Conservation (phyloP, 495 filamentous ascomycete species). For the Baudoinia panamericana region DNA sequence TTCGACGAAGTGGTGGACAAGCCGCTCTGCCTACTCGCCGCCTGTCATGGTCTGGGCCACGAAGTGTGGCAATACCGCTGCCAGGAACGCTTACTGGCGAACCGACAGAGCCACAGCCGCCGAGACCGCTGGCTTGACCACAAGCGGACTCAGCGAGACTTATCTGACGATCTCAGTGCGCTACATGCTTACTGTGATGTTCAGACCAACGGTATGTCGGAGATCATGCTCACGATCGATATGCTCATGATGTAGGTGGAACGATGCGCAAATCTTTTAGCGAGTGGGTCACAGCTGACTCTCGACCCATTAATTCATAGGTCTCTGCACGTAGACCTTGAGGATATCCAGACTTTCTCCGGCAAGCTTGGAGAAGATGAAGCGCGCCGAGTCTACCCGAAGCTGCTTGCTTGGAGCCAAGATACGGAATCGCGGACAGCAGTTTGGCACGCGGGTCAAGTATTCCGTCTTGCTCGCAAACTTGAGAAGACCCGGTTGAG, state of each 20-base stretch:
- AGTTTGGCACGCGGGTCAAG: slow-evolving; percentile 49
- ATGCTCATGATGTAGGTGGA: slow-evolving; percentile 42
- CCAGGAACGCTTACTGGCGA: not conserved
- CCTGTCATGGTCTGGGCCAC: slow-evolving; percentile 9
- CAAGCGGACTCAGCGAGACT: not conserved
- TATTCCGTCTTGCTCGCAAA: slow-evolving; percentile 38
- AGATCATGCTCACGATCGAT: slow-evolving; percentile 34
- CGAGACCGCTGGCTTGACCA: slow-evolving; percentile 3
- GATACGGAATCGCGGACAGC: slow-evolving; percentile 40
- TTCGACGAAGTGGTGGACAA: not conserved
- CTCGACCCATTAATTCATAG: too few relatives aligned
- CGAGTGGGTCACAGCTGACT: not conserved
- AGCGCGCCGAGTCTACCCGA: slow-evolving; percentile 38
- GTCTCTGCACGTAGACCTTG: slow-evolving; percentile 44
- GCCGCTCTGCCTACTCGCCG: slow-evolving; percentile 3
- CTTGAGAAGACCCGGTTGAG: slow-evolving; percentile 36
- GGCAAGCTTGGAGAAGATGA: slow-evolving; percentile 49
- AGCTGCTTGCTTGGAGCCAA: slow-evolving; percentile 39
- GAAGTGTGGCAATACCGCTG: slow-evolving; percentile 10
- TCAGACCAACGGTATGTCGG: not conserved
- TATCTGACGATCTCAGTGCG: slow-evolving; percentile 3
- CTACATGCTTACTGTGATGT: slow-evolving; percentile 6
- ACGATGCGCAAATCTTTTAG: too few relatives aligned
- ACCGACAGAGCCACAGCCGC: slow-evolving; percentile 1
- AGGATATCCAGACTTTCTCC: slow-evolving; percentile 50